Base-by-base conservation (phyloP, 176 grass and related monocot genomes). In the Alopecurus myosuroides region DNA sequence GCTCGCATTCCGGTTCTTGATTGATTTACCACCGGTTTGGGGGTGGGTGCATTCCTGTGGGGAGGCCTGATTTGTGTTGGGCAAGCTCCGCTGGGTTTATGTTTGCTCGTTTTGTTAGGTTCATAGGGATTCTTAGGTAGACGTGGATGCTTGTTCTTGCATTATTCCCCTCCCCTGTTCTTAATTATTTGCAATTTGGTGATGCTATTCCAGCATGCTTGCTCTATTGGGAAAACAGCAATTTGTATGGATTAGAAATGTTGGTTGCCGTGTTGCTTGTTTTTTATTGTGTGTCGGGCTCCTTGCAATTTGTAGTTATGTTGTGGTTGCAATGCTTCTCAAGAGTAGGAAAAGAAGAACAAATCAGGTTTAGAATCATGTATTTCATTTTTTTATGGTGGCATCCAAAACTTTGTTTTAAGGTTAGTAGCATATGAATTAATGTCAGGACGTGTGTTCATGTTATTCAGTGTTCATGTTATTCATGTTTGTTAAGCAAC, bases 311-410 rank as follows among this genome's bases (percentile, higher is more conserved):
- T 12, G 9, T 77, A 3, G 41, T 7, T 70, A 23, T 62, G 50
- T 11, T 82, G 5, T 58, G 73, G 52, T 65, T 90, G 69, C 35
- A 78, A 79, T 79, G 88, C 73, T 78, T 56, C 30, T 79, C 23
- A 14, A 6, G 36, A 5, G 56, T 39, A 78, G 55, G 62, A 45
- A 58, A 64, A 45, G 29, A 73, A 57, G 11, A 79, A 83, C 17
- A 41, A 65, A 30, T 31, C 56, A 65, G 3, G 17, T 55, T 37
- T 2, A 12, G 48, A 51, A 41, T 73, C 37, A 35, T 6, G 13
- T n/a, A 57, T 31, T 23, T 83, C 48, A 33, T n/a, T 49, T 73
- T 12, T 66, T 44, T 2, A 82, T 90, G 52, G 41, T 36, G 31
- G 29, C 23, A 35, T 49, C 40, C 39, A 35, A 74, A 30, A 19